phyloP scores from a whole-genome alignment of 345 rosid species.

The Garcia nutans region DNA sequence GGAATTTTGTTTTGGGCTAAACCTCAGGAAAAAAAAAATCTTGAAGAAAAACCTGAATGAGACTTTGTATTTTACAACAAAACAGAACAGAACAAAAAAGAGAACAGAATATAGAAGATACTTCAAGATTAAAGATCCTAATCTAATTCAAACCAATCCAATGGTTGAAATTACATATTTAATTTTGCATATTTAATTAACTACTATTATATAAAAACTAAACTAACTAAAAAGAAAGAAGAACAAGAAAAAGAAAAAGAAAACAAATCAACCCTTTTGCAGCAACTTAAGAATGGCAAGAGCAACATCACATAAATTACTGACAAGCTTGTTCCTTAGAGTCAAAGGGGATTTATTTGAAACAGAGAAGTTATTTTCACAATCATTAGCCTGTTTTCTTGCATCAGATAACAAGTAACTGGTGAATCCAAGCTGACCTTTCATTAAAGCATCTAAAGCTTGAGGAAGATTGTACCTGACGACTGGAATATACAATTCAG shows the following conservation, averaged over 20 bases:
- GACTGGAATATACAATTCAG: constrained; percentile 80
- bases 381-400: constrained; percentile 53
- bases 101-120: neutral
- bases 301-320: constrained; percentile 61
- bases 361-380: constrained; percentile 58
- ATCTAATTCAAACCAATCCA: too few species aligned
- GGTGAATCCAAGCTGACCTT: constrained; percentile 59
- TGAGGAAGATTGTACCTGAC: constrained; percentile 83
- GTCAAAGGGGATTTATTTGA: constrained; percentile 38
- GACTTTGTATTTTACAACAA: neutral
- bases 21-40: too few species aligned
- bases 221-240: neutral
- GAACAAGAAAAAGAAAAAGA: too few species aligned
- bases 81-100: neutral
- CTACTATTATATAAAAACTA: neutral
- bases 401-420: constrained; percentile 57
- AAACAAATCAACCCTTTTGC: constrained; percentile 18
- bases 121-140: neutral
- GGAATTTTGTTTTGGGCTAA: neutral
- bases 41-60: too few species aligned
- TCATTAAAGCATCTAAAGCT: constrained; percentile 58
- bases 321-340: constrained; percentile 49
- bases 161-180: too few species aligned
- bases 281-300: constrained; percentile 56
- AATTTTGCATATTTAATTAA: too few species aligned